Conservation (phyloP, 306 rosid species). For the Lathyrus tuberosus region DNA sequence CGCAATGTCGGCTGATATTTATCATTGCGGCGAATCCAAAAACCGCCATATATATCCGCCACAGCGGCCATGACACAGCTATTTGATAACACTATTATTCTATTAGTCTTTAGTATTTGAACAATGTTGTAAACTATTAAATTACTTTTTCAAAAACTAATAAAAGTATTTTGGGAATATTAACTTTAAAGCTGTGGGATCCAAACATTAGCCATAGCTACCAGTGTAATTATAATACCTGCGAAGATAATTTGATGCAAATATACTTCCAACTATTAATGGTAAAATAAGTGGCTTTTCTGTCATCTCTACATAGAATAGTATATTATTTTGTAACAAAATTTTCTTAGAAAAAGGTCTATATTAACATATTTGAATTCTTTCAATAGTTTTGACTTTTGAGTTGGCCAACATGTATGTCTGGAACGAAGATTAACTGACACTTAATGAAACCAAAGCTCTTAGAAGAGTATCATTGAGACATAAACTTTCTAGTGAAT, state of each 20-base stretch:
- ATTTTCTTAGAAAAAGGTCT: not conserved
- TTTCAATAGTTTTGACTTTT: not conserved
- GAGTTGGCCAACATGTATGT: not conserved
- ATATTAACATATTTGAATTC: not conserved
- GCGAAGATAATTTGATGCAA: too few relatives aligned
- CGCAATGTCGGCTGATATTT: too few relatives aligned
- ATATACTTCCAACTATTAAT: too few relatives aligned
- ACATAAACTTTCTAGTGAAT: conserved; percentile 4
- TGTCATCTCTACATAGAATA: not conserved
- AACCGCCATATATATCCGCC: too few relatives aligned
- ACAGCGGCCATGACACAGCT: too few relatives aligned
- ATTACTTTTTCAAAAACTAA: not conserved
- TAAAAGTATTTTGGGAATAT: conserved; percentile 13
- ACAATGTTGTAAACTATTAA: not conserved
- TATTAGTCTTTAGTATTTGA: not conserved
- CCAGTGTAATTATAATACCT: not conserved
- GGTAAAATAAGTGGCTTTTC: too few relatives aligned
- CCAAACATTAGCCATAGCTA: conserved; percentile 5
- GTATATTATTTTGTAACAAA: not conserved
- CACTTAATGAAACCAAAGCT: not conserved
- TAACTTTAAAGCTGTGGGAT: conserved; percentile 1
- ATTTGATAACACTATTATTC: not conserved
- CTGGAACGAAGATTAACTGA: not conserved
- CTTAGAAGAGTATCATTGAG: conserved; percentile 1
- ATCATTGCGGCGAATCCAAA: too few relatives aligned